Conservation (phyloP, 2,329 filamentous ascomycete genomes). For the Calonectria crousiana region DNA sequence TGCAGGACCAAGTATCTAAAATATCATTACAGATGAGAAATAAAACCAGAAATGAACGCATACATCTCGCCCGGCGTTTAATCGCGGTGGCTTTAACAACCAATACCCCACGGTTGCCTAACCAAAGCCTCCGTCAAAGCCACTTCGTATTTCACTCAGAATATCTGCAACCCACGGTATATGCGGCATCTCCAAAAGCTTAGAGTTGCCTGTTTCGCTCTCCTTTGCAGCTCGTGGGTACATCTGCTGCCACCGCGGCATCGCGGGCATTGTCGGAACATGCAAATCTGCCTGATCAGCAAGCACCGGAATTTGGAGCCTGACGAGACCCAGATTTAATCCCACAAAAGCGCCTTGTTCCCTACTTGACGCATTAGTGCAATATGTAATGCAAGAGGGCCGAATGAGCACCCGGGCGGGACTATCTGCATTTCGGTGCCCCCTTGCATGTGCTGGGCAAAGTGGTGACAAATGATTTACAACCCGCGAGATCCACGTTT, state of each 20-base stretch:
- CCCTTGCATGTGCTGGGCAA: neutral
- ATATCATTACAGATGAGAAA: too few relatives aligned
- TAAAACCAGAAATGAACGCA: too few relatives aligned
- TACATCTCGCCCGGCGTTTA: too few relatives aligned
- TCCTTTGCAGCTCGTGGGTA: neutral
- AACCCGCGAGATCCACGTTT: neutral
- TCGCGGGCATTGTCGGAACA: neutral
- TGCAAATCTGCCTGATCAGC: neutral
- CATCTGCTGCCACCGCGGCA: neutral
- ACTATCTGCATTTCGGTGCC: neutral
- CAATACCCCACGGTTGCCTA: too few relatives aligned
- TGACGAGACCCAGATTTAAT: neutral
- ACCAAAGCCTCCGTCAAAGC: neutral
- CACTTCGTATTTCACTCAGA: neutral
- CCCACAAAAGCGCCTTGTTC: neutral
- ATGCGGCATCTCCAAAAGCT: neutral
- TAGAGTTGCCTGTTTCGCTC: accelerated
- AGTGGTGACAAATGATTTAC: neutral
- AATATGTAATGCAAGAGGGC: neutral
- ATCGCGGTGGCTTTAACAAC: too few relatives aligned
- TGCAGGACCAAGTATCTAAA: too few relatives aligned
- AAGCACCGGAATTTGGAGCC: neutral
- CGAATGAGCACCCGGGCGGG: neutral
- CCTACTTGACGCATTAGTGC: neutral
- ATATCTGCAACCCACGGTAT: neutral